Evolutionary conservation across 805 yeast species (phyloP), one percentile per base, ranked within the genome.

Genomic region (Starmerella ratchasimensis): DNA sequence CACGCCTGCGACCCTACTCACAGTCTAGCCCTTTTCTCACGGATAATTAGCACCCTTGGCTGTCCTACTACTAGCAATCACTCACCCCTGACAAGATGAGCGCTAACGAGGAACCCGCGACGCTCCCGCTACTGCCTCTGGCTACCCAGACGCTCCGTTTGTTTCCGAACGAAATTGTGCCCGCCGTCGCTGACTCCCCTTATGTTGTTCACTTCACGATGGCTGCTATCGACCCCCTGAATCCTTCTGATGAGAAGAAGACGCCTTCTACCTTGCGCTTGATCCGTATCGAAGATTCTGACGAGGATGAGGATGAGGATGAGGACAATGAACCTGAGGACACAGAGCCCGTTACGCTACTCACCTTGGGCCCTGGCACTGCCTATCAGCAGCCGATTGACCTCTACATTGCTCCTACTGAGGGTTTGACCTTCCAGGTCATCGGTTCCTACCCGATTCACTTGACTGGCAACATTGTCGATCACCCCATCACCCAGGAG

Each of bases 401-500:
- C 57, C 64, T 90, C 48, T 81, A 93, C 55, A 79, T 90, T 55
- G 71, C 78, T 38, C 94, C 97, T 55, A 88, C 76, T 55, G 98
- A 90, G 66, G 94, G 86, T 57, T 83, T 90, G 45, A 76, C 69
- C 67, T 90, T 90, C 56, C 93, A 83, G 56, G 96, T 81, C 41
- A 80, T 94, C 45, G 98, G 98, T 57, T 83, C 96, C 20, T 88
- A 84, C 68, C 80, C 93, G 49, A 69, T 90, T 49, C 93, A 88
- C 61, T 67, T 90, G 53, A 69, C 81, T 50, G 99, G 99, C 68
- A 88, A 90, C 76, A 84, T 78, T 64, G 78, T 90, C 56, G 93
- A 81, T 62, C 95, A 86, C 63, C 96, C 97, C 60, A 82, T 75
- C 54, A 94, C 86, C 55, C 78, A 72, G 37, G 72, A 67, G 41